These are phyloP conservation scores for Erodium moschatum DNA, from an alignment of 441 rosid genomes.

Conservation along the genomic window DNA sequence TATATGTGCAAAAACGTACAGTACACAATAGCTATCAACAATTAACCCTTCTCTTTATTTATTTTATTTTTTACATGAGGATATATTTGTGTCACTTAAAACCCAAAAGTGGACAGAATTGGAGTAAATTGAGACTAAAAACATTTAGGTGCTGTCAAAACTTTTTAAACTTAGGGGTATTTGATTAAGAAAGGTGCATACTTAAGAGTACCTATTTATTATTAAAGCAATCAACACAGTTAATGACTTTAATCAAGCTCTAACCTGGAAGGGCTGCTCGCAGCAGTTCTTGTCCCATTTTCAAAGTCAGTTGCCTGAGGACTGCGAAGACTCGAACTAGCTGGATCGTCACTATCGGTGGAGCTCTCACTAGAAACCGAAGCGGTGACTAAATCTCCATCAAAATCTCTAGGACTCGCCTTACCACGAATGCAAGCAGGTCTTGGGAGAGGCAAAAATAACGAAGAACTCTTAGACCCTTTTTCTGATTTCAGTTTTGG, in stretches of 20 bases:
- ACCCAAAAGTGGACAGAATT: too few relatives aligned
- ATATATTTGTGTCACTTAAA: too few relatives aligned
- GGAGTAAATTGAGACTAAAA: too few relatives aligned
- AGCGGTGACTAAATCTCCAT: constrained; percentile 43
- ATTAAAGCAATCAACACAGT: constrained; percentile 5
- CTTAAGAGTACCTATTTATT: too few relatives aligned
- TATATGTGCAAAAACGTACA: too few relatives aligned
- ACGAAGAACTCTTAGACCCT: constrained; percentile 35
- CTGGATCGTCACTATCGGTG: constrained; percentile 50
- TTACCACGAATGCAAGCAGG: constrained; percentile 42
- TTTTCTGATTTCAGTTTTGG: constrained; percentile 38
- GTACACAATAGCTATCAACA: too few relatives aligned
- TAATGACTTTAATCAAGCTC: constrained; percentile 22
- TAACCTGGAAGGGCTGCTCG: constrained; percentile 47
- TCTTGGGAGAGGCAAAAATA: constrained; percentile 46
- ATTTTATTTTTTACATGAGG: too few relatives aligned
- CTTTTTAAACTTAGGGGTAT: too few relatives aligned
- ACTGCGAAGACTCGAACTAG: constrained; percentile 37
- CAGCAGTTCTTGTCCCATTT: constrained; percentile 36
- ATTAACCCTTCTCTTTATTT: too few relatives aligned
- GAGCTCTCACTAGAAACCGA: constrained; percentile 56
- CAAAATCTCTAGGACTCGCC: constrained; percentile 37
- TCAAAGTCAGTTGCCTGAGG: constrained; percentile 50
- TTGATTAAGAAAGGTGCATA: too few relatives aligned
- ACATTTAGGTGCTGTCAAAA: too few relatives aligned